A percentile compares a stretch with the other conserved stretches of the same genome.
phyloP scores from a whole-genome alignment of 306 rosid genomes.

The Cucurbita ficifolia region DNA sequence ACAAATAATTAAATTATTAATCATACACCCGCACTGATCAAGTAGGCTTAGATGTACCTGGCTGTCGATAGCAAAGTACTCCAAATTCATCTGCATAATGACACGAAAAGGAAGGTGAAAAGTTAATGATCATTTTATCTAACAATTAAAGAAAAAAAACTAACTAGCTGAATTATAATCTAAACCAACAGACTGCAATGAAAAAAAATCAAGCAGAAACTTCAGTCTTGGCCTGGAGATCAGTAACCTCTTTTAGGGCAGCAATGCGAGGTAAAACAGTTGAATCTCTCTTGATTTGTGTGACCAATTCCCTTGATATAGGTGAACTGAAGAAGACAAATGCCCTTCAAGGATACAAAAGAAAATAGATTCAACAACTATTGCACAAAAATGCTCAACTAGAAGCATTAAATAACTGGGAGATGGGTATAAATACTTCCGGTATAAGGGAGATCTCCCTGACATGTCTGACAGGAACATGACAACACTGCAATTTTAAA shows the following conservation, averaged over 20 bases:
- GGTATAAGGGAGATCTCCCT: constrained; percentile 76
- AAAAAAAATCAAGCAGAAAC: constrained; percentile 11
- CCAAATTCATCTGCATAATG: constrained; percentile 88
- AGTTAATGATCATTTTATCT: background rate
- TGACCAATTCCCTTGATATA: constrained; percentile 52
- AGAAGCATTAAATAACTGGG: background rate
- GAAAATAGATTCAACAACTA: constrained; percentile 11
- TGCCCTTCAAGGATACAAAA: constrained; percentile 52
- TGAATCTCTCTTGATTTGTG: constrained; percentile 58
- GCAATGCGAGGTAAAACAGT: constrained; percentile 63
- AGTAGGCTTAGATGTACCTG: constrained; percentile 45
- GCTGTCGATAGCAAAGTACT: constrained; percentile 83
- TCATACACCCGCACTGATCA: background rate
- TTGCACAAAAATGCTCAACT: background rate
- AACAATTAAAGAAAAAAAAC: background rate
- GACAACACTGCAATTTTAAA: constrained; percentile 48
- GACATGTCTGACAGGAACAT: constrained; percentile 94
- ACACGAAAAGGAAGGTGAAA: constrained; percentile 15
- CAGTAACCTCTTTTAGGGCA: constrained; percentile 70
- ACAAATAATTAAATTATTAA: constrained; percentile 1
- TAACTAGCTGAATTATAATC: constrained; percentile 11
- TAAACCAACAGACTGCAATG: background rate
- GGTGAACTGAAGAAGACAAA: constrained; percentile 94
- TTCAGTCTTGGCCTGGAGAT: constrained; percentile 10
- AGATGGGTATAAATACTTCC: constrained; percentile 47